phyloP scores from a whole-genome alignment of 2,329 filamentous ascomycete species.

The Dissoconium aciculare region DNA sequence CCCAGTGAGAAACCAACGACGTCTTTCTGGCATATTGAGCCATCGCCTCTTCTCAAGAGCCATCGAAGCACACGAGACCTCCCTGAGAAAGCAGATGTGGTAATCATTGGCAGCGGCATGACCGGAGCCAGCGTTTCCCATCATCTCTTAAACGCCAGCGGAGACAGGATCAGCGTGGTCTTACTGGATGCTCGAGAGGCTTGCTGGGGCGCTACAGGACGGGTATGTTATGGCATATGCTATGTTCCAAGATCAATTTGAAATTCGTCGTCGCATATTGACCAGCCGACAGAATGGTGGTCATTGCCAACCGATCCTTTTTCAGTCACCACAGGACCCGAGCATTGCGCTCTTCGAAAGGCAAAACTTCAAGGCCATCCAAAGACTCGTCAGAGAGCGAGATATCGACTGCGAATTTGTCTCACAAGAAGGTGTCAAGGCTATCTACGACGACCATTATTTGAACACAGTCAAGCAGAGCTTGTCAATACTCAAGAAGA shows the following conservation, averaged over 20 bases:
- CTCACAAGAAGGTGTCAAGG: conserved; percentile 47
- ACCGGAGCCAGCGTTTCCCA: conserved; percentile 58
- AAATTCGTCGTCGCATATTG: too few relatives aligned
- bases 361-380: conserved; percentile 48
- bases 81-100: conserved; percentile 48
- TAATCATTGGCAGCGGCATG: conserved; percentile 62
- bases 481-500: conserved; percentile 33
- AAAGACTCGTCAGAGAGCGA: conserved; percentile 41
- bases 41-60: conserved; percentile 48
- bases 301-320: conserved; percentile 61
- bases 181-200: conserved; percentile 67
- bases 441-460: conserved; percentile 42
- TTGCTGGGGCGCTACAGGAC: conserved; percentile 71
- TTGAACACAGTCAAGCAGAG: conserved; percentile 35
- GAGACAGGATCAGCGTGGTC: conserved; percentile 41
- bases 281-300: conserved; percentile 31
- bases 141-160: conserved; percentile 27
- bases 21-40: conserved; percentile 62
- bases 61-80: conserved; percentile 52
- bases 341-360: conserved; percentile 55
- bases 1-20: conserved; percentile 15
- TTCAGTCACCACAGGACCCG: conserved; percentile 39
- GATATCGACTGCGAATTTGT: conserved; percentile 57
- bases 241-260: conserved; percentile 2
- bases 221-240: conserved; percentile 43